Conservation (phyloP, 208 protist genomes). For the Angomonas deanei region DNA sequence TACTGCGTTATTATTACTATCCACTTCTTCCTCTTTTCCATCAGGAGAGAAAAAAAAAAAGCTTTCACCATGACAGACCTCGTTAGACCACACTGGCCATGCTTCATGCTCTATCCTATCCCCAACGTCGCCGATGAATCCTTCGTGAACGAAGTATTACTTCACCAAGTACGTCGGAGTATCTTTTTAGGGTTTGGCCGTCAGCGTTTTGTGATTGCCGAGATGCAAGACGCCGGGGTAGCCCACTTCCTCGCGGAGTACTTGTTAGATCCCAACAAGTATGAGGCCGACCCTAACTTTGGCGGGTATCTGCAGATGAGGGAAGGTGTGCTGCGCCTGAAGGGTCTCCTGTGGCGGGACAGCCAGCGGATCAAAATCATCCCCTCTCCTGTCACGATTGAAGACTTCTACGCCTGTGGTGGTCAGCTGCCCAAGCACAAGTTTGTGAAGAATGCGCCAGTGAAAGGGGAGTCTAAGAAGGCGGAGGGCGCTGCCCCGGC, state of each 20-base stretch:
- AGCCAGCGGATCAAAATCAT: constrained; percentile 28
- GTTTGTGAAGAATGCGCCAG: too few species aligned
- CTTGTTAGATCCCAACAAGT: constrained; percentile 5
- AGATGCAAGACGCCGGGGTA: constrained; percentile 29
- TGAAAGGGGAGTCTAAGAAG: too few species aligned
- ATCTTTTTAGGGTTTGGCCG: constrained; percentile 58
- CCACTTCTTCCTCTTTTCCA: too few species aligned
- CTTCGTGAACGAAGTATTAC: constrained; percentile 63
- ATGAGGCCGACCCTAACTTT: background rate
- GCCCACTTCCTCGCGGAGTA: constrained; percentile 17
- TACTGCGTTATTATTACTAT: too few species aligned
- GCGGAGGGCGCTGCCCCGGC: constrained; percentile 22
- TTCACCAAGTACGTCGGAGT: constrained; percentile 30
- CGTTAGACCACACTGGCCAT: background rate
- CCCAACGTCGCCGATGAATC: constrained; percentile 61
- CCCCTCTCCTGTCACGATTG: constrained; percentile 41
- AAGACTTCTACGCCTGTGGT: constrained; percentile 52
- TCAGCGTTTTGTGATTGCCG: constrained; percentile 56
- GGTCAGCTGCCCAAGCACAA: constrained; percentile 27
- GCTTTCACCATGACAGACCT: too few species aligned
- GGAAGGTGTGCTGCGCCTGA: background rate
- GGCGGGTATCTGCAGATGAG: background rate
- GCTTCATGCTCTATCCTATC: constrained; percentile 66
- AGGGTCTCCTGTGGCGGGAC: background rate
- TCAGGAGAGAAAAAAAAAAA: too few species aligned